Conservation (phyloP, 345 rosid genomes). For the Boechera divaricarpa region DNA sequence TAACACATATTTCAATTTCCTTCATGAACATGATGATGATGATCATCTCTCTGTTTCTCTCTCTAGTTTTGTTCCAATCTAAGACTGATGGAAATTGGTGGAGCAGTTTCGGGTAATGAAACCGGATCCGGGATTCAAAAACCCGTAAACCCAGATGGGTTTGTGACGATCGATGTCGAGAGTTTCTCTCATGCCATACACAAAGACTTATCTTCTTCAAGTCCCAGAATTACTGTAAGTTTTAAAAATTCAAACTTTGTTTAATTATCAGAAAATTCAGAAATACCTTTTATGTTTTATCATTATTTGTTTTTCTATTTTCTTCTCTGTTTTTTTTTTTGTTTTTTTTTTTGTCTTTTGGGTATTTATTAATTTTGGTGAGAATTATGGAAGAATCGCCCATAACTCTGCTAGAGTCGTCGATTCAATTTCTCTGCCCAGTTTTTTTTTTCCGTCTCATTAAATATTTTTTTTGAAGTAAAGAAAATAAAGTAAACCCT, state of each 20-base stretch:
- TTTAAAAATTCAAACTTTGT: neutral
- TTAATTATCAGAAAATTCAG: neutral
- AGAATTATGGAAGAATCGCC: slow-evolving; percentile 29
- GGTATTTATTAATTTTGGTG: slow-evolving; percentile 33
- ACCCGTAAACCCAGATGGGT: slow-evolving; percentile 59
- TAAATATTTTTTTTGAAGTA: slow-evolving; percentile 31
- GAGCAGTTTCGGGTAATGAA: slow-evolving; percentile 50
- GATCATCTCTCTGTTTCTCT: slow-evolving; percentile 8
- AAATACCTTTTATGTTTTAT: no score
- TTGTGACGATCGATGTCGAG: slow-evolving; percentile 76
- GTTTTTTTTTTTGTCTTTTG: neutral
- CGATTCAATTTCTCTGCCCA: neutral
- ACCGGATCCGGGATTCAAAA: slow-evolving; percentile 54
- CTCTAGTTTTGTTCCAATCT: neutral
- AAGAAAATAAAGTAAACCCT: neutral
- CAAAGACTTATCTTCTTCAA: slow-evolving; percentile 46
- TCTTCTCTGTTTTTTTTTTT: neutral
- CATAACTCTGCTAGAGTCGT: slow-evolving; percentile 12
- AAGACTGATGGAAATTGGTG: slow-evolving; percentile 40
- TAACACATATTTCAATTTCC: neutral
- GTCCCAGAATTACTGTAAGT: slow-evolving; percentile 45
- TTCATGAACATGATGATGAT: slow-evolving; percentile 20
- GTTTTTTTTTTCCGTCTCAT: slow-evolving; percentile 6
- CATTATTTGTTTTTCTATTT: neutral
- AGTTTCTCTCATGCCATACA: slow-evolving; percentile 51